Evolutionary conservation across 305 asterid species (phyloP), one percentile per base, ranked within the genome.

Genomic region (Fraxinus albicans): DNA sequence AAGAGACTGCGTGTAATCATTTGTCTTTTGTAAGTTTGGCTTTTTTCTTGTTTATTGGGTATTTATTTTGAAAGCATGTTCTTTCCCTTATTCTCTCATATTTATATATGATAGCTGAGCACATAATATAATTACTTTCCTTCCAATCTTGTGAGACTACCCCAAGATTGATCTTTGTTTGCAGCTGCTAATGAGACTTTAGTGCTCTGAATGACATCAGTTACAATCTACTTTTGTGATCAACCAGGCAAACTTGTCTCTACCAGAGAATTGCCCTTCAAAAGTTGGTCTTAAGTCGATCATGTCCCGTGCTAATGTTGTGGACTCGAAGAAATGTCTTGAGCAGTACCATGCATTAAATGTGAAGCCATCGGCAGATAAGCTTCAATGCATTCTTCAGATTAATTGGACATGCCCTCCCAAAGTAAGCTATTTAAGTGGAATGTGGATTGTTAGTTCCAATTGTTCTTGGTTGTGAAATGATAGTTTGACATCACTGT

Each of bases 341-440:
- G 79, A 79, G n/a, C 83, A 86, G 86, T 82, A 83, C 63, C 86
- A 84, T 80, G 63, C 84, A 31, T 67, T 65, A 17, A 60, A 75
- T 10, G 42, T 78, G 75, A 82, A 84, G 75, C 81, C 85, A 25
- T 40, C 2, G 2, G 60, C 75, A 40, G 55, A 38, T 50, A 82
- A 78, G 47, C 77, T 29, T n/a, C 58, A 84, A n/a, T 50, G 3
- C 53, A 82, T 85, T 85, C 86, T 85, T 78, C 85, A 65, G 72
- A 83, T 90, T 55, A 83, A 79, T 81, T 90, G 93, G 91, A 83
- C 70, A 81, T 80, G 86, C 82, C 91, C 93, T 84, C 90, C 89
- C 78, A 58, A 83, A 79, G 93, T 88, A 83, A 81, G 88, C 82
- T 47, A 70, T 63, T 67, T 17, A 77, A 55, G 70, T 82, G 82